These are phyloP conservation scores for Pyrus communis DNA, from an alignment of 306 rosid species.

Conservation along the genomic window DNA sequence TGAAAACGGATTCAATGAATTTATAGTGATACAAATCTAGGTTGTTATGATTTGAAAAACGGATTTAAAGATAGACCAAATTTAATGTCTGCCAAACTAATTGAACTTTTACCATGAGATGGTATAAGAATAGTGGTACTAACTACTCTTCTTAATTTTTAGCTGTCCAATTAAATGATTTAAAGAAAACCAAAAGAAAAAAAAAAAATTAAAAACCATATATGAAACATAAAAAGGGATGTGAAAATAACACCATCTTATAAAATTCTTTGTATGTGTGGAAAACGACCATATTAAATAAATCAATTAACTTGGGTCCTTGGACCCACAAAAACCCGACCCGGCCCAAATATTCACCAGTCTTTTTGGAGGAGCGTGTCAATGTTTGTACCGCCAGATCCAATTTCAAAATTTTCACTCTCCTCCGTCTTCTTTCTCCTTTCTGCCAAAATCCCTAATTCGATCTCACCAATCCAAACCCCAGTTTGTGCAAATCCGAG, in stretches of 20 bases:
- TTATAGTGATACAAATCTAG: not conserved
- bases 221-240: too few species aligned
- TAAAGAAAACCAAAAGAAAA: too few species aligned
- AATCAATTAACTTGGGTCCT: not conserved
- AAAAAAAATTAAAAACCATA: rapidly evolving
- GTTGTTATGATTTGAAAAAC: not conserved
- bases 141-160: too few species aligned
- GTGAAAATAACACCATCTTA: too few species aligned
- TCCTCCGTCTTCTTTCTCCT: constrained; percentile 2
- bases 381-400: constrained; percentile 28
- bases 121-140: too few species aligned
- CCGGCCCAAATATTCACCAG: constrained; percentile 16
- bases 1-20: not conserved
- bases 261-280: too few species aligned
- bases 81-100: too few species aligned
- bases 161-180: too few species aligned
- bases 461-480: not conserved
- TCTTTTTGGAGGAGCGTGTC: constrained; percentile 27
- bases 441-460: constrained; percentile 3
- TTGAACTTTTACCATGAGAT: too few species aligned
- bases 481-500: not conserved
- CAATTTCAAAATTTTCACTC: constrained; percentile 50
- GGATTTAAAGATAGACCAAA: too few species aligned
- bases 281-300: too few species aligned
- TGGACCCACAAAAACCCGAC: not conserved